Conservation (phyloP, 139 green algal genomes). For the Marvania coccoides region DNA sequence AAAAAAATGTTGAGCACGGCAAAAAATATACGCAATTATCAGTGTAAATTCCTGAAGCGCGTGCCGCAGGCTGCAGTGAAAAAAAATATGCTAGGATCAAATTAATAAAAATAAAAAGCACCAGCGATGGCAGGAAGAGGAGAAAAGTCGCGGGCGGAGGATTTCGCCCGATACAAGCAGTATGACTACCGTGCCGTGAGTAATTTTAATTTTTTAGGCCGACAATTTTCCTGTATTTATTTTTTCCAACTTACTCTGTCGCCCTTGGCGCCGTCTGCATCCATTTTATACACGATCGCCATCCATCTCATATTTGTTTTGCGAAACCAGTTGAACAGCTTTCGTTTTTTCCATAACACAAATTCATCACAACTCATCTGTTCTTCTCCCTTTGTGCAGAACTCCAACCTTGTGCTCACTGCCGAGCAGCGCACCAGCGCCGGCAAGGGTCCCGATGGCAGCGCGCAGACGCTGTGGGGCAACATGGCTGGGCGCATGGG, state of each 20-base stretch:
- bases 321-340: neutral
- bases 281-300: neutral
- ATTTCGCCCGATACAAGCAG: conserved; percentile 79
- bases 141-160: conserved; percentile 33
- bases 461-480: conserved; percentile 79
- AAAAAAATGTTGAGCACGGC: too few species aligned
- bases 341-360: neutral
- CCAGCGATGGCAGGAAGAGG: neutral
- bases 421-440: conserved; percentile 75
- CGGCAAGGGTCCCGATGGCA: conserved; percentile 78
- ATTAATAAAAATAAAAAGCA: too few species aligned
- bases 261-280: neutral
- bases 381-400: conserved; percentile 52
- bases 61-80: too few species aligned
- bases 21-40: too few species aligned
- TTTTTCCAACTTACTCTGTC: too few species aligned
- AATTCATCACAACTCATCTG: neutral
- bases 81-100: too few species aligned
- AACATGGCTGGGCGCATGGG: conserved; percentile 83
- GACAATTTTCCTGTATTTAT: too few species aligned
- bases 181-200: conserved; percentile 94
- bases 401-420: conserved; percentile 94
- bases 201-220: too few species aligned
- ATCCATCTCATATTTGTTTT: too few species aligned
- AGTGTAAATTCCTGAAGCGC: too few species aligned